phyloP scores from a whole-genome alignment of 805 yeast genomes.

The Kazachstania bromeliacearum region DNA sequence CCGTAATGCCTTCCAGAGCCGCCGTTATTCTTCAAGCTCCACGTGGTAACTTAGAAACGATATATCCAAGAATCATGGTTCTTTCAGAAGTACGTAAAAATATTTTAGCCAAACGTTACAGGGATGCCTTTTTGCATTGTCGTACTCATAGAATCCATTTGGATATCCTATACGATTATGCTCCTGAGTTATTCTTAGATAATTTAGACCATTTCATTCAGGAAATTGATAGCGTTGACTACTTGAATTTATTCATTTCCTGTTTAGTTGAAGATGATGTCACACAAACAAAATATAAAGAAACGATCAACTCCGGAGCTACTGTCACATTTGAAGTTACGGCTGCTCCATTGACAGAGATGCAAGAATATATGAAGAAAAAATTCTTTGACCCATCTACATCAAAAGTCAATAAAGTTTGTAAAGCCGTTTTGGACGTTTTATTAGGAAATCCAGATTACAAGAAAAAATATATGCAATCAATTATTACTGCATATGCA shows the following conservation, averaged over 20 bases:
- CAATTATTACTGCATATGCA: conserved; percentile 84
- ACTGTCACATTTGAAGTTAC: conserved; percentile 23
- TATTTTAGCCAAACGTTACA: conserved; percentile 49
- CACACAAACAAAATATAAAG: conserved; percentile 67
- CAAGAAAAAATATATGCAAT: conserved; percentile 53
- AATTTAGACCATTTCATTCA: conserved; percentile 60
- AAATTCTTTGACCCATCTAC: conserved; percentile 31
- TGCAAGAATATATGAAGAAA: conserved; percentile 35
- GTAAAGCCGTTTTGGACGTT: conserved; percentile 57
- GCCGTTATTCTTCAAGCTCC: conserved; percentile 87
- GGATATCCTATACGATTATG: conserved; percentile 83
- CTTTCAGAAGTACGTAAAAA: conserved; percentile 68
- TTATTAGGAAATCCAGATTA: conserved; percentile 41
- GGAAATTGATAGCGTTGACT: conserved; percentile 63
- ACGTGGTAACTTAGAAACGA: conserved; percentile 91
- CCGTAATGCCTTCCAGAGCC: conserved; percentile 72
- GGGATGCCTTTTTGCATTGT: conserved; percentile 72
- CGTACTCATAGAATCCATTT: conserved; percentile 86
- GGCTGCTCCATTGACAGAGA: conserved; percentile 28
- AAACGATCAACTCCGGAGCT: conserved; percentile 40
- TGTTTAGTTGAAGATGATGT: conserved; percentile 83
- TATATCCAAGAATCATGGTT: conserved; percentile 88
- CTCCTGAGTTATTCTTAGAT: conserved; percentile 55
- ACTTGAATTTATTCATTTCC: conserved; percentile 78
- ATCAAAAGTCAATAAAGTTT: conserved; percentile 66